Conservation (phyloP, 352 stramenopile genomes). For the Halophytophthora polymorphica region DNA sequence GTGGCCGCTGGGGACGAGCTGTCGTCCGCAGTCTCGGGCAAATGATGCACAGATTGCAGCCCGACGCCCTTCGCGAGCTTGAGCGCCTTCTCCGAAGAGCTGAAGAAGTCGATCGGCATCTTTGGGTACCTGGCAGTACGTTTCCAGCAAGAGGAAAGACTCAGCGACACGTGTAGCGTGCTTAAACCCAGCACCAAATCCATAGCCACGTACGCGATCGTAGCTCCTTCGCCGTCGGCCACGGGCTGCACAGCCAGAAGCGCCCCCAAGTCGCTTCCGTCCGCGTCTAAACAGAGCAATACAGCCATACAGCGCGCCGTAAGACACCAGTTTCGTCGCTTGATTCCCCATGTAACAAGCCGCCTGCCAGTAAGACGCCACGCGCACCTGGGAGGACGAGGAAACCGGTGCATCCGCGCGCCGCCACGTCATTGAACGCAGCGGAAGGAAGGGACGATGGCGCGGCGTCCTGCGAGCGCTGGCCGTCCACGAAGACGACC, state of each 20-base stretch:
- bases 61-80: constrained; percentile 28
- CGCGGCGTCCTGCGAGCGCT: constrained; percentile 2
- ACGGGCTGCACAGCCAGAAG: constrained; percentile 32
- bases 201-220: constrained; percentile 29
- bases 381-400: constrained; percentile 42
- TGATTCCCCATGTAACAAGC: background rate
- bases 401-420: constrained; percentile 49
- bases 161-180: too few species aligned
- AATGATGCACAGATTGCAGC: constrained; percentile 29
- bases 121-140: constrained; percentile 43
- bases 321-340: too few species aligned
- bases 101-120: constrained; percentile 64
- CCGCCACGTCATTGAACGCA: constrained; percentile 41
- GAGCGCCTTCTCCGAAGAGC: constrained; percentile 29
- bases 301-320: background rate
- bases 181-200: background rate
- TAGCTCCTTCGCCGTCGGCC: constrained; percentile 7
- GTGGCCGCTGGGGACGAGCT: constrained; percentile 1
- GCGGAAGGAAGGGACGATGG: background rate
- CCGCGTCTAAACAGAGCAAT: constrained; percentile 12
- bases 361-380: background rate
- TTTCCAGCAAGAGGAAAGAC: background rate
- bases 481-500: constrained; percentile 43
- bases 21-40: constrained; percentile 8
- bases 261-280: constrained; percentile 20